Evolutionary conservation across 352 stramenopile species (phyloP), one percentile per base, ranked within the genome.

Genomic region (Pythium guiyangense): DNA sequence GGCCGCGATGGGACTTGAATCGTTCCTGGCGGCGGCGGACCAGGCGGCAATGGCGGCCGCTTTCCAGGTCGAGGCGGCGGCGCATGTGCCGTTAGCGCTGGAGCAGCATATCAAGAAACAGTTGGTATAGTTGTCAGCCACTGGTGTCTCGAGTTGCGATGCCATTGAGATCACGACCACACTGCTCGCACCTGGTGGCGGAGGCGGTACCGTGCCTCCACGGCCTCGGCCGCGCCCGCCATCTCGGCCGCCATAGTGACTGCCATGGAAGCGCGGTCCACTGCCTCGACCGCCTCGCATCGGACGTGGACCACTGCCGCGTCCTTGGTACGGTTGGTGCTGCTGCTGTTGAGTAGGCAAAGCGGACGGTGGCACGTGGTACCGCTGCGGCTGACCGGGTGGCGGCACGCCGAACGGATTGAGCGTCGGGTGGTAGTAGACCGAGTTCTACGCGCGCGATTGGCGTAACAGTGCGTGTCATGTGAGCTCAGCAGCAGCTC

Each of bases 391-490:
- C 29, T 66, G 69, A 15, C 81, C 81, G 22, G 81, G 81, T 1
- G 81, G 81, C 8, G 81, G 81, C 1, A 80, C 79, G 20, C 81
- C 81, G 27, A 90, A 92, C 1, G 81, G 81, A 35, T 92, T 92
- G 10, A 92, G 52, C 20, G 79, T 87, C n/a, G 79, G 79, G 44
- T 92, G 79, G 49, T 90, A 92, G 57, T 92, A 90, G 44, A 92
- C 79, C 1, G 81, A 92, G 45, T 88, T 92, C 77, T 88, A 35
- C 15, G 26, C 9, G 20, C 2, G 6, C 39, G 37, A 51, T 6
- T 10, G 29, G 8, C 4, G 29, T 9, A 34, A 9, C 29, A 34
- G 29, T 34, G 8, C 29, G 8, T 9, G 29, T 9, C 4, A 10
- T 3, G 15, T 42, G 10, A 31, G 20, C 12, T 2, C 17, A 3